Evolutionary conservation across 2,329 filamentous ascomycete genomes (phyloP), one percentile per base, ranked within the genome.

Genomic region (Massarina eburnea): DNA sequence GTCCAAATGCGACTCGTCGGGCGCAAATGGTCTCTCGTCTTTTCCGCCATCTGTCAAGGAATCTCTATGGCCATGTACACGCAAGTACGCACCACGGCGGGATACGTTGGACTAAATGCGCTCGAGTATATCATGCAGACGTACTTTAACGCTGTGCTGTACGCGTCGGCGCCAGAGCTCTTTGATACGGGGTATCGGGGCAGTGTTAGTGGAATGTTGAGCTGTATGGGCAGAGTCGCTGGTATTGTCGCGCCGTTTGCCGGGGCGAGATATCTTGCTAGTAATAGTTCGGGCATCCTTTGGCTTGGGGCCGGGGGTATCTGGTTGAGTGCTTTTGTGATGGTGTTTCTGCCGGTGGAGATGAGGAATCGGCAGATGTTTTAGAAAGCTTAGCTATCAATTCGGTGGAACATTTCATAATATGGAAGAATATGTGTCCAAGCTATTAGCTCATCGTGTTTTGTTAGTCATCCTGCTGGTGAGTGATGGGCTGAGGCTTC

Each of bases 71-170:
- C 61, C 15, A 61, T 64, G 58, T 64, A 64, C 22, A 64, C 61
- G 2, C 61, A 64, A 34, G 61, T 64, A 2, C 46, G 46, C 14
- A 56, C 46, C 8, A 62, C 61, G 4, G 55, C 55, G 14, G 61
- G 57, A 2, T 64, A 54, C 20, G 61, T 64, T 8, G 61, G 61
- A 2, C 19, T 64, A 17, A 64, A 64, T 24, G 61, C 61, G 1
- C 55, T 64, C 7, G 61, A 64, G 37, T 64, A 64, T 39, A 59
- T 64, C n/a, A 64, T 64, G 61, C 61, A 64, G 41, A 64, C 61
- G 58, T 64, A 61, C 21, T 64, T 64, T 45, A 64, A 64, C 18
- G 61, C 61, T 3, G 59, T 64, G 3, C 45, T 64, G 2, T 64
- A 64, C 26, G 61, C 61, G 1, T 64, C 61, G 18, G 61, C 59